These are phyloP conservation scores for Penicillium expansum DNA, from an alignment of 2,329 filamentous ascomycete genomes.

Conservation along the genomic window DNA sequence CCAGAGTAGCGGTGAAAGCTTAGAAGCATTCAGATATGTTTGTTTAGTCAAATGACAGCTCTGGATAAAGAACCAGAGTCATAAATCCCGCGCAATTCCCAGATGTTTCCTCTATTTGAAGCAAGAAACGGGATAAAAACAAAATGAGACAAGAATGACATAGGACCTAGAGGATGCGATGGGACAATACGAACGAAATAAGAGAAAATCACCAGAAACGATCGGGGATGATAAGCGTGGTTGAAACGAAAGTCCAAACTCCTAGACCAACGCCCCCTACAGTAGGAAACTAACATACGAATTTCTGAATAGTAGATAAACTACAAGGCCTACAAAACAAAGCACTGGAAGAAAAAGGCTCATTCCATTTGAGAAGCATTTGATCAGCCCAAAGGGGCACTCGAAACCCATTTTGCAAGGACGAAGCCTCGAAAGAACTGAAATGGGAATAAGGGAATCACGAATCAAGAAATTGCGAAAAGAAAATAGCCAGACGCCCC, in stretches of 20 bases:
- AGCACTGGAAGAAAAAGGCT: neutral
- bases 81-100: neutral
- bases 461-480: slow-evolving; percentile 11
- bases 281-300: neutral
- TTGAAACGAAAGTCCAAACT: neutral
- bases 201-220: neutral
- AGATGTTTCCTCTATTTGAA: neutral
- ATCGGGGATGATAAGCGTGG: neutral
- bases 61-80: neutral
- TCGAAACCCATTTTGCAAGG: slow-evolving; percentile 8
- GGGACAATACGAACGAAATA: no score
- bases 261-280: neutral
- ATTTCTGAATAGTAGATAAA: neutral
- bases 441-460: slow-evolving; percentile 27
- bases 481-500: slow-evolving; percentile 2
- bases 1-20: neutral
- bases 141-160: neutral
- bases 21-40: neutral
- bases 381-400: slow-evolving; percentile 9
- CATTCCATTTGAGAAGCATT: slow-evolving; percentile 3
- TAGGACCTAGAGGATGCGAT: no score
- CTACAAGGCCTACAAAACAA: neutral
- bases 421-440: slow-evolving; percentile 8
- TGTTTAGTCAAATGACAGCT: neutral
- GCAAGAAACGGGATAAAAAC: no score